Evolutionary conservation across 1,139 yeast genomes (phyloP), one percentile per base, ranked within the genome.

Genomic region (Kodamaea suecica): DNA sequence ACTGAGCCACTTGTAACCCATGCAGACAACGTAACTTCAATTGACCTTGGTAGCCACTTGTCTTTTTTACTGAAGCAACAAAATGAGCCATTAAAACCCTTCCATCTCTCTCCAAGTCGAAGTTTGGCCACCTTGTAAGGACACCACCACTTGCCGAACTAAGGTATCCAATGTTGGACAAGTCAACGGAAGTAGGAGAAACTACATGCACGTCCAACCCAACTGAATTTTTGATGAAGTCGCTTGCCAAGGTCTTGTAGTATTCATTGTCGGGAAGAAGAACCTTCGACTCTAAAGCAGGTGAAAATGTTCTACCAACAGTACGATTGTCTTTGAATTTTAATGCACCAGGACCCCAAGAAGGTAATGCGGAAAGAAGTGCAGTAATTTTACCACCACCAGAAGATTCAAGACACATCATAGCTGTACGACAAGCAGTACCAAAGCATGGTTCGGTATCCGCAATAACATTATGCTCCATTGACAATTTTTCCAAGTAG

Each of bases 311-410:
- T 33, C 69, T 53, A 3, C 70, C 70, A 13, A 65, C 57, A 5
- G 57, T 48, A 30, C 56, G 49, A 43, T 63, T 63, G 27, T 66
- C 71, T 45, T 85, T 80, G 39, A 74, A 66, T 13, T 68, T 66
- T 33, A 90, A 68, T n/a, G 75, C 68, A 2, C 97, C 97, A 1
- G 92, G 85, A 0, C 96, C 96, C 73, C 80, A 73, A 1, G 87
- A 74, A 6, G 98, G 96, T 25, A 88, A 59, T 1, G 80, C 65
- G 2, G 87, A 71, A 34, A 90, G 63, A 4, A 85, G 59, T 0
- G 86, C 73, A 13, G 84, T 74, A 25, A 90, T 80, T 48, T 90
- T 86, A 46, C 97, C 97, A 38, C 95, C 95, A 0, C 83, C 81
- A 24, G 70, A 71, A 17, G 63, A 57, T 26, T 72, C 72, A 29